Evolutionary conservation across 176 grass and related monocot genomes (phyloP).

Genomic region (Raddia guianensis): DNA sequence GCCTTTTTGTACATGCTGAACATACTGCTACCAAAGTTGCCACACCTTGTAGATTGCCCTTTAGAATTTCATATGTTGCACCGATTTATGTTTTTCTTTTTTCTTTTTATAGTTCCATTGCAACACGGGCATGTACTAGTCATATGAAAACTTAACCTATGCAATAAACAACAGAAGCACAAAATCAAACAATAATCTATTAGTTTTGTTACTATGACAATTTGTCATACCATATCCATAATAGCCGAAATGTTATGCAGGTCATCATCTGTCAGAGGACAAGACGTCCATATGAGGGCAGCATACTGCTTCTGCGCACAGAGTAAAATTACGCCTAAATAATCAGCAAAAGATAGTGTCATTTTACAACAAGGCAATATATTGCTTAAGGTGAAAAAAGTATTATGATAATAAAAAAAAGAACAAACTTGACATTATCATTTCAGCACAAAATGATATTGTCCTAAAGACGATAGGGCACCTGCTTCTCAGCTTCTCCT

Average conservation of each 20-base stretch:
- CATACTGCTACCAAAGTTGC: too few relatives aligned
- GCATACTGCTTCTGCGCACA: constrained; percentile 79
- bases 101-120: too few relatives aligned
- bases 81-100: too few relatives aligned
- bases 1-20: too few relatives aligned
- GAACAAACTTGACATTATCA: constrained; percentile 3
- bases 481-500: constrained; percentile 96
- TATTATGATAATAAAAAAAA: constrained; percentile 1
- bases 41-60: too few relatives aligned
- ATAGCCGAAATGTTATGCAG: constrained; percentile 54
- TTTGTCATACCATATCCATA: constrained; percentile 60
- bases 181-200: constrained; percentile 8
- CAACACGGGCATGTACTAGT: too few relatives aligned
- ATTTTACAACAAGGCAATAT: background rate
- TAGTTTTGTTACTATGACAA: background rate
- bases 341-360: background rate
- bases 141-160: background rate
- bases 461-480: constrained; percentile 28
- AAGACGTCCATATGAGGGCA: constrained; percentile 92
- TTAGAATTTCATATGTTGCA: too few relatives aligned
- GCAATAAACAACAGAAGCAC: constrained; percentile 1
- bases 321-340: constrained; percentile 14
- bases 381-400: background rate
- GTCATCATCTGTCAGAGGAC: constrained; percentile 63
- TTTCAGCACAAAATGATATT: constrained; percentile 23